Base-by-base conservation (phyloP, 2,329 filamentous ascomycete genomes). In the Diaporthe helianthi region DNA sequence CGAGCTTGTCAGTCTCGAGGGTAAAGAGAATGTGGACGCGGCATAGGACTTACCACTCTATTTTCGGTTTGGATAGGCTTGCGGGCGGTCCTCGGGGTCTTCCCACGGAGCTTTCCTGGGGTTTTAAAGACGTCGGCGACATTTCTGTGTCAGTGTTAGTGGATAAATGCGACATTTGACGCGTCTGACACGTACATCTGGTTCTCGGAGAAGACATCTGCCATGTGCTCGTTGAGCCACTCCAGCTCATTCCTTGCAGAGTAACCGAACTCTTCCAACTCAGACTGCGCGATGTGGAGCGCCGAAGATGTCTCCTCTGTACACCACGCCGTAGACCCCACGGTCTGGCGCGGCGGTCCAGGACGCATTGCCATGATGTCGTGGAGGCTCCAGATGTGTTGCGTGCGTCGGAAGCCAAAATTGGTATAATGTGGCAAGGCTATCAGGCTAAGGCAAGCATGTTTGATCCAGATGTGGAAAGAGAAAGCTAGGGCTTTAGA, bases 211-310 rank as follows among this genome's bases (percentile, higher is more conserved):
- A 98, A 97, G 76, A 99, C 93, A 72, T 97, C 93, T 61, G 89
- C 89, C 95, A 99, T 98, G 80, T 99, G 96, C 82, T 98, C 96
- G 77, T 99, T 98, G 75, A 99, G 85, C 96, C 96, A 99, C 78
- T 98, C 94, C 76, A 98, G 84, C 79, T 99, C 96, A 81, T 98
- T 97, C 69, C 93, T 89, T 72, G 93, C 94, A 36, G 94, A 93
- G 81, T 93, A 98, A 52, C 92, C 89, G 77, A 98, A 97, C 81
- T 99, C 97, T 74, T 98, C 95, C 67, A 93, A 87, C 79, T 98
- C 96, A 68, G 93, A 88, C 55, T 91, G 86, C 19, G 92, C 87
- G 72, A 98, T 90, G 73, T 92, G 87, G 67, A 89, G 83, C 17
- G 93, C 90, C 76, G 94, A 92, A 52, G 90, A 87, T 75, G 94